These are phyloP conservation scores for Crithidia mellificae DNA, from an alignment of 208 protist genomes.

Conservation along the genomic window DNA sequence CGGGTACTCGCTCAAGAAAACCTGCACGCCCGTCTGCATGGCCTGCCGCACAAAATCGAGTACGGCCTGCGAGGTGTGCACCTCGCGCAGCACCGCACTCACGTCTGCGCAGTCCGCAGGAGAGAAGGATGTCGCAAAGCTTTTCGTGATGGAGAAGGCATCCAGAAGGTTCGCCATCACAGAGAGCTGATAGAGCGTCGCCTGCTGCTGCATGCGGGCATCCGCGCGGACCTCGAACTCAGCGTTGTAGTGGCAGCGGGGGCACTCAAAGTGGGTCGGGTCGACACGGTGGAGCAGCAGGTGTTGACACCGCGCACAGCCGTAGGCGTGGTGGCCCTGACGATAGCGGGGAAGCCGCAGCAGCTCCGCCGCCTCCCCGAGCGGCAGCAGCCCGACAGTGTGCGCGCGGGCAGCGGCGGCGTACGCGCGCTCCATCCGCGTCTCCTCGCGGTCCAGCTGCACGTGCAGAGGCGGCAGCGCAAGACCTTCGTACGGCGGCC, in stretches of 20 bases:
- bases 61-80: constrained; percentile 23
- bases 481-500: constrained; percentile 56
- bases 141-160: constrained; percentile 51
- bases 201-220: constrained; percentile 50
- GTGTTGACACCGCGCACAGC: constrained; percentile 61
- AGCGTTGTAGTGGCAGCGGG: constrained; percentile 74
- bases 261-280: constrained; percentile 47
- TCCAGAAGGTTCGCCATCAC: constrained; percentile 53
- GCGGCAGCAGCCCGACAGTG: constrained; percentile 30
- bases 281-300: constrained; percentile 39
- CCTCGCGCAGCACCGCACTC: constrained; percentile 39
- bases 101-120: constrained; percentile 25
- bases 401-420: constrained; percentile 22
- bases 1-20: constrained; percentile 46
- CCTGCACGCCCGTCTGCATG: constrained; percentile 53
- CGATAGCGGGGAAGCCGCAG: constrained; percentile 42
- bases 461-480: constrained; percentile 37
- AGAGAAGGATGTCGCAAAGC: constrained; percentile 45
- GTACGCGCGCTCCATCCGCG: constrained; percentile 41
- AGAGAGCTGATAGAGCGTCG: constrained; percentile 64
- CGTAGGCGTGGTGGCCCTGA: constrained; percentile 43
- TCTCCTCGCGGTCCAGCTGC: constrained; percentile 39
- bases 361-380: constrained; percentile 35
- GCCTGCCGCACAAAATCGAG: constrained; percentile 49
- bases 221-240: constrained; percentile 61